phyloP scores from a whole-genome alignment of 2,329 filamentous ascomycete species.

The Fonsecaea nubica region DNA sequence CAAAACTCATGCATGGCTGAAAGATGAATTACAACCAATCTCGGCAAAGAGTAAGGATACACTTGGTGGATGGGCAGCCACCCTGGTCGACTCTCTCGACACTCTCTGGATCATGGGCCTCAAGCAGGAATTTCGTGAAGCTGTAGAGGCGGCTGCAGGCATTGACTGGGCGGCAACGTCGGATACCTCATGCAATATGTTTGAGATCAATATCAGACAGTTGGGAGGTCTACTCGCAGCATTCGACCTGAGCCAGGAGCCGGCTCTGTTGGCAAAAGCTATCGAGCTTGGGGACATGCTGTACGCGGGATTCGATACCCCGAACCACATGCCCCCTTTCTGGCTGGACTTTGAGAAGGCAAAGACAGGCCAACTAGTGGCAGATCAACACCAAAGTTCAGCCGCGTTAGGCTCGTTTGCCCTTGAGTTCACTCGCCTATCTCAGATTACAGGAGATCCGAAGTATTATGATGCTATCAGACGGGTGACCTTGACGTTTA shows the following conservation, averaged over 20 bases:
- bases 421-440: constrained; percentile 60
- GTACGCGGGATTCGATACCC: constrained; percentile 51
- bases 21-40: constrained; percentile 67
- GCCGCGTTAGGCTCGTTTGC: constrained; percentile 49
- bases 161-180: constrained; percentile 60
- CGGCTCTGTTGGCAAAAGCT: constrained; percentile 58
- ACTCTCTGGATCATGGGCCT: constrained; percentile 69
- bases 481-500: constrained; percentile 62
- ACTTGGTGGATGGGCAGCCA: constrained; percentile 68
- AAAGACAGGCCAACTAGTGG: constrained; percentile 7
- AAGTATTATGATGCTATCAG: constrained; percentile 68
- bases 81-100: constrained; percentile 66
- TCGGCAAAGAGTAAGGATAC: constrained; percentile 59
- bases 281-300: constrained; percentile 62
- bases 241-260: constrained; percentile 59
- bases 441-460: constrained; percentile 65
- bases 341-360: constrained; percentile 43
- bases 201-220: constrained; percentile 90
- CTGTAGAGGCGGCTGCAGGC: constrained; percentile 57
- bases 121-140: constrained; percentile 62
- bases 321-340: constrained; percentile 40
- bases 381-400: constrained; percentile 28
- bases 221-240: constrained; percentile 79
- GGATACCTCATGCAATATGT: constrained; percentile 68
- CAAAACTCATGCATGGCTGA: constrained; percentile 66